Evolutionary conservation across 2,329 filamentous ascomycete genomes (phyloP).

Genomic region (Trichophyton simii): DNA sequence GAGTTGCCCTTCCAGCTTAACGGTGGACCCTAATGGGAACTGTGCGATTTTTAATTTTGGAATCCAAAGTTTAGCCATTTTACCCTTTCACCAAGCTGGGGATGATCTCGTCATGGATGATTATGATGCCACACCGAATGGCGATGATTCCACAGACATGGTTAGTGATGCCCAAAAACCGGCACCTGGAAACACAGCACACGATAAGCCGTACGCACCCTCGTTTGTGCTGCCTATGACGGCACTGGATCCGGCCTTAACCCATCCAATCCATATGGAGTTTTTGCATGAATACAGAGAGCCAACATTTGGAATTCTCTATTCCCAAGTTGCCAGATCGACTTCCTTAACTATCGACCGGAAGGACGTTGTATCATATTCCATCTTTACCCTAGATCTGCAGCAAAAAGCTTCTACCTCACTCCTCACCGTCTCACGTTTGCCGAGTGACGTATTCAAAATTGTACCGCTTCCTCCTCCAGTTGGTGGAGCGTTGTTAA

Average conservation of each 20-base stretch:
- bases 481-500: slow-evolving; percentile 73
- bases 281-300: slow-evolving; percentile 96
- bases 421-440: slow-evolving; percentile 68
- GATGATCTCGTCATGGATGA: slow-evolving; percentile 87
- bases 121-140: slow-evolving; percentile 73
- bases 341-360: slow-evolving; percentile 59
- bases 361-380: slow-evolving; percentile 77
- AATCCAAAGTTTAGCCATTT: slow-evolving; percentile 72
- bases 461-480: slow-evolving; percentile 74
- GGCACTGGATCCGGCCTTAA: slow-evolving; percentile 71
- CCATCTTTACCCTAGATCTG: slow-evolving; percentile 88
- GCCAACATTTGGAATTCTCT: slow-evolving; percentile 90
- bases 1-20: slow-evolving; percentile 67
- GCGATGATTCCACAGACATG: slow-evolving; percentile 43
- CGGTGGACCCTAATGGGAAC: slow-evolving; percentile 79
- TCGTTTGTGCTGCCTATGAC: slow-evolving; percentile 91
- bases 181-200: slow-evolving; percentile 7
- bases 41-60: slow-evolving; percentile 94
- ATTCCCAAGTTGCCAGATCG: slow-evolving; percentile 62
- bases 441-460: slow-evolving; percentile 77
- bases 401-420: slow-evolving; percentile 88
- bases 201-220: slow-evolving; percentile 61
- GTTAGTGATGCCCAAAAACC: slow-evolving; percentile 24
- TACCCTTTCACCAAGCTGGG: slow-evolving; percentile 77
- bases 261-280: slow-evolving; percentile 79